A percentile compares a stretch with the other conserved stretches of the same genome.
These are phyloP conservation scores for Aspergillus affinis DNA, from an alignment of 495 filamentous ascomycete genomes.

Conservation along the genomic window DNA sequence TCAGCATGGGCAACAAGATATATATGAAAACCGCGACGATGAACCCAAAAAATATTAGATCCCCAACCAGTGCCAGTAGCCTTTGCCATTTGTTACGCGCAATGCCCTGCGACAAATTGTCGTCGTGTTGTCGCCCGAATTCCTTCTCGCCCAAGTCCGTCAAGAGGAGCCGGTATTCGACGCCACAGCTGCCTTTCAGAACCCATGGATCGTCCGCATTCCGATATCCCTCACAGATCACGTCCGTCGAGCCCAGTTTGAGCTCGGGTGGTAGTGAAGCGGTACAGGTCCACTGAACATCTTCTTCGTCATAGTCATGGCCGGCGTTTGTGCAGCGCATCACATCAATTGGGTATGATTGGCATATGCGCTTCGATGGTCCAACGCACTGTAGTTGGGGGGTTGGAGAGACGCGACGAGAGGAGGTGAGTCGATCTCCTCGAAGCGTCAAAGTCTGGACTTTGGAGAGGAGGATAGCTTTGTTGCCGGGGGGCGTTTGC, in stretches of 20 bases:
- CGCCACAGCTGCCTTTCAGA: slow-evolving; percentile 86
- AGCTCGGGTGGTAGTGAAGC: slow-evolving; percentile 78
- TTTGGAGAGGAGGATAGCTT: slow-evolving; percentile 70
- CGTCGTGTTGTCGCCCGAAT: slow-evolving; percentile 47
- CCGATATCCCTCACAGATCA: slow-evolving; percentile 88
- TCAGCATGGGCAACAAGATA: slow-evolving; percentile 30
- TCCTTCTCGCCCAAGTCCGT: slow-evolving; percentile 77
- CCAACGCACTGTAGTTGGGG: slow-evolving; percentile 85
- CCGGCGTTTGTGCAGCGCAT: slow-evolving; percentile 91
- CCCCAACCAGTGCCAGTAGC: slow-evolving; percentile 20
- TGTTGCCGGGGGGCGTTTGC: slow-evolving; percentile 46
- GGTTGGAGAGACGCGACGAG: slow-evolving; percentile 73
- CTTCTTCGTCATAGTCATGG: slow-evolving; percentile 61
- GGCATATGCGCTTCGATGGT: slow-evolving; percentile 52
- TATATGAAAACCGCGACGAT: slow-evolving; percentile 39
- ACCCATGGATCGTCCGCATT: slow-evolving; percentile 75
- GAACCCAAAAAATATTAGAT: slow-evolving; percentile 50
- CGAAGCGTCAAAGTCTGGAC: slow-evolving; percentile 79
- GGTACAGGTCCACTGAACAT: slow-evolving; percentile 87
- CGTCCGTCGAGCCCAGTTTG: slow-evolving; percentile 86
- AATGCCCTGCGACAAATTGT: slow-evolving; percentile 11
- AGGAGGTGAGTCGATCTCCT: slow-evolving; percentile 58
- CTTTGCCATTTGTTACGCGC: slow-evolving; percentile 14
- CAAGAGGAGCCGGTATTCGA: slow-evolving; percentile 81
- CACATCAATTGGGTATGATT: slow-evolving; percentile 68